Evolutionary conservation across 2,329 filamentous ascomycete species (phyloP), one percentile per base, ranked within the genome.

Genomic region (Lachnellula hyalina): DNA sequence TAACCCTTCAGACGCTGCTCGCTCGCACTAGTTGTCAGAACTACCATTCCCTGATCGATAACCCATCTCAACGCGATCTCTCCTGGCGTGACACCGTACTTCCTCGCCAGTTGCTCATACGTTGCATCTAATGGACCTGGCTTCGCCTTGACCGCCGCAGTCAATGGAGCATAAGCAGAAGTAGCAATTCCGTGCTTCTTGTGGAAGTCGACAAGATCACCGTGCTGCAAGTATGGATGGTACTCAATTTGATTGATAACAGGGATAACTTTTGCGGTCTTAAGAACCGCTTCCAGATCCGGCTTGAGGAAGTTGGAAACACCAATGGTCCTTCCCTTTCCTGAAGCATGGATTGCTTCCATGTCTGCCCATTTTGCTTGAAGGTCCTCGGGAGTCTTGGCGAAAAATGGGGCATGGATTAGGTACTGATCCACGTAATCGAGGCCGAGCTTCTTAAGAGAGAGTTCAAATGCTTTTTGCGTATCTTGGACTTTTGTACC

Each of bases 231-330:
- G 68, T 90, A 89, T 0, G 89, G 87, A 71, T 94, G 87, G 66
- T 82, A 85, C 74, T 93, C 89, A 66, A 93, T 87, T 76, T 94
- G 89, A 74, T 93, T 92, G 58, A 88, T 80, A 6, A 81, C 84
- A 0, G 89, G 89, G 3, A 75, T 68, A 57, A 87, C 69, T 62
- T 78, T 80, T 49, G 84, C 84, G 5, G 83, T 82, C 67, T 78
- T 68, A 2, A 86, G 73, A 42, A 85, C 67, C 2, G 72, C 65
- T 67, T 85, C 78, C 19, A 87, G 70, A 61, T 87, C 74, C 44
- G 72, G 66, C 62, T 77, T 72, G 34, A 81, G 65, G 66, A 87
- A 93, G 74, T 93, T 94, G 65, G 85, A 89, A 14, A 94, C 84
- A 50, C 89, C 89, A 62, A 94, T 90, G 53, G 85, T 83, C 61